These are phyloP conservation scores for Erysimum cheiranthoides DNA, from an alignment of 345 rosid genomes.

Conservation along the genomic window DNA sequence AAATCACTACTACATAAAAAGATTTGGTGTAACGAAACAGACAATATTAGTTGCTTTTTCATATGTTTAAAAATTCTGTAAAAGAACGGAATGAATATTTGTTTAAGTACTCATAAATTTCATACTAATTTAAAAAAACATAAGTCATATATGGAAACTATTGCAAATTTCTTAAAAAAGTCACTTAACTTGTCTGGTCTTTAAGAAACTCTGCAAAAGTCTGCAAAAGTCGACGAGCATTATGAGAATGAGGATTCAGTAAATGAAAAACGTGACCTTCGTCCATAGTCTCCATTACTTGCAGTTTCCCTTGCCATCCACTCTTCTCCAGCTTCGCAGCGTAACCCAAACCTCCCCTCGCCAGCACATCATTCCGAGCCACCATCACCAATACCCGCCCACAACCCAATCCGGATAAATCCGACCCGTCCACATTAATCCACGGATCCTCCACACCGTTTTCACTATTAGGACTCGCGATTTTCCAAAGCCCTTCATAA, in stretches of 20 bases:
- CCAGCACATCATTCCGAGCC: conserved; percentile 46
- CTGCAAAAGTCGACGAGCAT: conserved; percentile 33
- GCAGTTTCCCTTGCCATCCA: conserved; percentile 52
- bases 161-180: no score
- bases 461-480: conserved; percentile 40
- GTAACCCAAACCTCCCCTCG: conserved; percentile 49
- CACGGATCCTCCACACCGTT: conserved; percentile 55
- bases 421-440: conserved; percentile 47
- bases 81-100: no score
- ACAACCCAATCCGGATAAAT: conserved; percentile 46
- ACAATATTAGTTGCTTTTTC: no score
- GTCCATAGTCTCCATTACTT: conserved; percentile 43
- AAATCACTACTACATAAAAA: no score
- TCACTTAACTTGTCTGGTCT: not conserved
- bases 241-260: conserved; percentile 32
- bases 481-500: conserved; percentile 37
- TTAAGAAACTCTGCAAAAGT: conserved; percentile 40
- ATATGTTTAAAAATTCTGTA: no score
- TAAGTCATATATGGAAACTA: no score
- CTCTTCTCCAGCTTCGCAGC: conserved; percentile 44
- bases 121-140: no score
- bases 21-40: no score
- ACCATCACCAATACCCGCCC: conserved; percentile 48
- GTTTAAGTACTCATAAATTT: no score
- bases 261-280: conserved; percentile 56